phyloP scores from a whole-genome alignment of 2,329 filamentous ascomycete genomes.

The Fusarium sp. region DNA sequence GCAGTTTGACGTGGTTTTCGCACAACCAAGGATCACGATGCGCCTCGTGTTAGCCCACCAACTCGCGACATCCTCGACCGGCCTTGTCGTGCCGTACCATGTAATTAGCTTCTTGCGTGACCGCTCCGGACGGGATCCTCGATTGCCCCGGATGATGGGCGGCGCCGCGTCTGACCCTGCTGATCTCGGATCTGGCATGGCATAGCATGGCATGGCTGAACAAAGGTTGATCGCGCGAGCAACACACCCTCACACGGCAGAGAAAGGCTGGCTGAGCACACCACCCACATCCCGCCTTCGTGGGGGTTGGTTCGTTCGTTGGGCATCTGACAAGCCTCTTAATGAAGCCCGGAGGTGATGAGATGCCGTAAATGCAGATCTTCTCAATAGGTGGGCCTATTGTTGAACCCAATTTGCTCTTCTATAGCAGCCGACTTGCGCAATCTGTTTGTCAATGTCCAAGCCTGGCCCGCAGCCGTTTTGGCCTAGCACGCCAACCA shows the following conservation, averaged over 20 bases:
- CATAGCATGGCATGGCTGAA: conserved; percentile 10
- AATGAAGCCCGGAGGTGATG: neutral
- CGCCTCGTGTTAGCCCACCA: neutral
- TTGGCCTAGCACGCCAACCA: neutral
- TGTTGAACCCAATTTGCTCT: neutral
- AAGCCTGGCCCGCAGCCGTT: conserved; percentile 25
- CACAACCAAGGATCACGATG: neutral
- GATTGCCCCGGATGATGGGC: conserved; percentile 11
- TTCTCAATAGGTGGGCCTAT: conserved; percentile 13
- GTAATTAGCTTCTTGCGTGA: neutral
- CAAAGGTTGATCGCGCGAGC: conserved; percentile 5
- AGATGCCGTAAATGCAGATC: neutral
- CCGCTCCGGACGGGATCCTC: conserved; percentile 2
- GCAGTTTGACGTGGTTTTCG: conserved; percentile 20
- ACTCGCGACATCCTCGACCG: neutral
- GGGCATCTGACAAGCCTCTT: neutral
- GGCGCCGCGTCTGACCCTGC: neutral
- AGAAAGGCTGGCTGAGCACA: conserved; percentile 7
- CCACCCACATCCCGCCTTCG: conserved; percentile 15
- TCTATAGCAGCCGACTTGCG: neutral
- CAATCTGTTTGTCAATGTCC: neutral
- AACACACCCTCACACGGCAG: conserved; percentile 14
- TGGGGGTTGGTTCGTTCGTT: conserved; percentile 14
- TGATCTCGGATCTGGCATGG: conserved; percentile 16
- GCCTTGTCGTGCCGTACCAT: neutral